Evolutionary conservation across 306 rosid species (phyloP).

Genomic region (Cucumis melo): DNA sequence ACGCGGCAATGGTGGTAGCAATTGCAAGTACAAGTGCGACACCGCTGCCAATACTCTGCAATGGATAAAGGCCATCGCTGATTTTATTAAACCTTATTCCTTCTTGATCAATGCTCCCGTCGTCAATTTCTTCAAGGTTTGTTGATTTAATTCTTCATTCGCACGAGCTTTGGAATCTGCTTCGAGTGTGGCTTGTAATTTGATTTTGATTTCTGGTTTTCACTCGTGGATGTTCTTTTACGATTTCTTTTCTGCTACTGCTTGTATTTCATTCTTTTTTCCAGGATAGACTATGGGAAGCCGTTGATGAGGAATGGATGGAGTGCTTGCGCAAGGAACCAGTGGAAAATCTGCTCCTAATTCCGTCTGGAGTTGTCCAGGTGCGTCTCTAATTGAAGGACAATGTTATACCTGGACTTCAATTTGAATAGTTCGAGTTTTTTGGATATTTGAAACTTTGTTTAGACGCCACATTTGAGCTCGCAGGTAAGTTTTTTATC

Average conservation of each 20-base stretch:
- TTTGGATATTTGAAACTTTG: neutral
- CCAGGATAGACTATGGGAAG: constrained; percentile 69
- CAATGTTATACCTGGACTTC: neutral
- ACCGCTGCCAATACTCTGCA: constrained; percentile 28
- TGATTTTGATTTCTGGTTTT: neutral
- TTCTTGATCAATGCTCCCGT: constrained; percentile 48
- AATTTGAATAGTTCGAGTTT: neutral
- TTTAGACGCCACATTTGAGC: neutral
- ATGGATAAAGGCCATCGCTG: constrained; percentile 65
- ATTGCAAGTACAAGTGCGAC: constrained; percentile 38
- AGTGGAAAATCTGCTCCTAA: constrained; percentile 47
- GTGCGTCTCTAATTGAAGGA: constrained; percentile 10
- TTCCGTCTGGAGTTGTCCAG: constrained; percentile 70
- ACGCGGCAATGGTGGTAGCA: constrained; percentile 3
- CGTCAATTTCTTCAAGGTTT: constrained; percentile 74
- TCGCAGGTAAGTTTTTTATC: neutral
- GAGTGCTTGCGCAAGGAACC: constrained; percentile 54
- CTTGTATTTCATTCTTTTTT: neutral
- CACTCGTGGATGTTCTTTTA: neutral
- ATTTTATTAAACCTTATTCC: constrained; percentile 40
- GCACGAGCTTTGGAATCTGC: neutral
- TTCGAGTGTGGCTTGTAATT: neutral
- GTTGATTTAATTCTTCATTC: neutral
- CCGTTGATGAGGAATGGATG: constrained; percentile 65
- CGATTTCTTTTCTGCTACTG: neutral